Evolutionary conservation across 2,329 filamentous ascomycete species (phyloP), one percentile per base, ranked within the genome.

Genomic region (Didymella segeticola): DNA sequence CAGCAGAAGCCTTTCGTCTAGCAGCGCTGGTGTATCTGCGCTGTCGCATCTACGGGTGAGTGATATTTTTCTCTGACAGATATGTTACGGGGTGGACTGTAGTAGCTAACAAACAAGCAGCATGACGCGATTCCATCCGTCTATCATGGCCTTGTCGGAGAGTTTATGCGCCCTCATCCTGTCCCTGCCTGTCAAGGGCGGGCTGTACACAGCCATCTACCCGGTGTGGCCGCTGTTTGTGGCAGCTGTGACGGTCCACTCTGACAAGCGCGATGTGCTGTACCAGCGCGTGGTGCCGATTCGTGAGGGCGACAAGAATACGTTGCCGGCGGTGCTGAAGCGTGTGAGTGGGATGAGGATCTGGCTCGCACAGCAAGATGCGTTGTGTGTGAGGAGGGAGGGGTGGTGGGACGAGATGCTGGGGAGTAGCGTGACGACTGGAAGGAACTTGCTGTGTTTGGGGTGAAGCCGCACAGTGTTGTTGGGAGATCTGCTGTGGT

Each of bases 391-490:
- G 20, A 56, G 57, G 23, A 57, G 61, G 20, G 60, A 69, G 7
- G 63, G 68, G 15, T 72, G 70, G 70, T 71, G 70, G 70, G 69
- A 71, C 20, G 69, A 71, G 49, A 72, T 72, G 70, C 50, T 72
- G 4, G 60, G 60, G 5, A 70, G 63, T 33, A 70, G 68, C 56
- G 69, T 64, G 2, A 61, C 48, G 1, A 22, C 68, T 15, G 53
- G 58, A 1, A 36, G 41, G 19, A 58, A 52, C 14, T 17, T 63
- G 26, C 26, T 66, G 36, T 64, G 61, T 25, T 47, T 66, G 36
- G 62, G 62, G 12, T 64, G 36, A 53, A 2, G 2, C 5, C 8
- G n/a, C n/a, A n/a, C n/a, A n/a, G n/a, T n/a, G n/a, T n/a, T n/a
- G n/a, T n/a, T n/a, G n/a, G n/a, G n/a, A n/a, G n/a, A n/a, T n/a